Conservation (phyloP, 2,329 filamentous ascomycete species). For the Verticillium dahliae region DNA sequence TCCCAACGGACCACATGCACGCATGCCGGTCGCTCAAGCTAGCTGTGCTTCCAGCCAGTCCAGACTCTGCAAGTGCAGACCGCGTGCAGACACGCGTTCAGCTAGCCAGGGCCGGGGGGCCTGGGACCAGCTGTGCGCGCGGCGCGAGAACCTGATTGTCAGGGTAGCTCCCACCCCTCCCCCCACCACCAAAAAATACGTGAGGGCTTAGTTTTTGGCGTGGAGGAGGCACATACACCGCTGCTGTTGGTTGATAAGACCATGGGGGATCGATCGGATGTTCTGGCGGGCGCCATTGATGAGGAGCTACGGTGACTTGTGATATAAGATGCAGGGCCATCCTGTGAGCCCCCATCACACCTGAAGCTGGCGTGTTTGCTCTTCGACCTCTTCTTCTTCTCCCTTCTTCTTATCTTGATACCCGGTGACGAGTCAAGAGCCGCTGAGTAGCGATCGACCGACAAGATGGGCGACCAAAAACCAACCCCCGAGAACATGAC, state of each 20-base stretch:
- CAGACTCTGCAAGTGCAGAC: background rate
- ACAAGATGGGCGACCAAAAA: conserved; percentile 10
- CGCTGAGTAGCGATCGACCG: background rate
- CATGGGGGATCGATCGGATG: background rate
- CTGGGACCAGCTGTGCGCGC: background rate
- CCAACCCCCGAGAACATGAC: conserved; percentile 39
- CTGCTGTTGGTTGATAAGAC: background rate
- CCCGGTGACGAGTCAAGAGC: background rate
- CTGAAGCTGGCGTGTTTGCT: background rate
- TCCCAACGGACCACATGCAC: background rate
- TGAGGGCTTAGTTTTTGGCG: background rate
- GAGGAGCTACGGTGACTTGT: background rate
- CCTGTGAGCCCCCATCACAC: background rate
- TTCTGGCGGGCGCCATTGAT: background rate
- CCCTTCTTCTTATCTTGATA: background rate
- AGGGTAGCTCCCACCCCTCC: background rate
- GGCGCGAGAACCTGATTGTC: background rate
- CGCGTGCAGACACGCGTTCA: background rate
- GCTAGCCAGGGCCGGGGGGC: background rate
- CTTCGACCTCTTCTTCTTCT: background rate
- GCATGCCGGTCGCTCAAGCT: background rate
- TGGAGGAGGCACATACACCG: background rate
- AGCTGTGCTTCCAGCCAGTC: background rate
- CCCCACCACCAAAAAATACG: too few species aligned
- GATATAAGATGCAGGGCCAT: background rate